Conservation (phyloP, 2,329 filamentous ascomycete genomes). For the Metarhizium robertsii region DNA sequence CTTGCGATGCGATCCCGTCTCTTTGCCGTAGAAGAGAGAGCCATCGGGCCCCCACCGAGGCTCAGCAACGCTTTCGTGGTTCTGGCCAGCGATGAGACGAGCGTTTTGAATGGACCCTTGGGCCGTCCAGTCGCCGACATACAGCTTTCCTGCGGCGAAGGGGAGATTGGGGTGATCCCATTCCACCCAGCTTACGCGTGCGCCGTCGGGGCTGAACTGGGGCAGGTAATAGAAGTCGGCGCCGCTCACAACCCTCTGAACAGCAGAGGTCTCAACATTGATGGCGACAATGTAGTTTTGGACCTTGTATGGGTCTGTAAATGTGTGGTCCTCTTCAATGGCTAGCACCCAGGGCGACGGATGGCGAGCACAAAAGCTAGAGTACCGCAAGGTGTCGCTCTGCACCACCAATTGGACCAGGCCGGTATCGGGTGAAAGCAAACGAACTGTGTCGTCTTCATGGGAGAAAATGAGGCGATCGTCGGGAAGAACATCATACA, state of each 20-base stretch:
- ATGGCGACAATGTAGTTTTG: constrained; percentile 30
- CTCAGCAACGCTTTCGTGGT: constrained; percentile 35
- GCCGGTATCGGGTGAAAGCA: constrained; percentile 28
- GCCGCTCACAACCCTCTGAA: constrained; percentile 28
- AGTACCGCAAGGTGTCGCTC: constrained; percentile 29
- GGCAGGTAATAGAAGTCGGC: constrained; percentile 46
- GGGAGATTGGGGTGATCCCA: constrained; percentile 46
- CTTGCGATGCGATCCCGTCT: constrained; percentile 36
- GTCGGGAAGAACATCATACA: constrained; percentile 29
- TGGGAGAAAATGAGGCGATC: constrained; percentile 38
- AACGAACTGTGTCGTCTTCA: constrained; percentile 30
- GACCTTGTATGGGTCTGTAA: constrained; percentile 22
- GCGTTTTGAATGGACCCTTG: constrained; percentile 21
- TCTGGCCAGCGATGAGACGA: constrained; percentile 30
- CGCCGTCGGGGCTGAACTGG: constrained; percentile 36
- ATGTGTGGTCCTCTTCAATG: constrained; percentile 40
- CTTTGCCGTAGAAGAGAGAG: constrained; percentile 37
- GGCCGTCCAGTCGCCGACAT: constrained; percentile 30
- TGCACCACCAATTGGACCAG: constrained; percentile 23
- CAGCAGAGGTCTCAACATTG: constrained; percentile 29
- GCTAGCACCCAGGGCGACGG: constrained; percentile 34
- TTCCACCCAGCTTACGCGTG: constrained; percentile 40
- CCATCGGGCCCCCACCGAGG: constrained; percentile 42
- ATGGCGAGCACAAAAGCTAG: constrained; percentile 35
- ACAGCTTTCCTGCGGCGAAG: constrained; percentile 37